Evolutionary conservation across 257 asterid genomes (phyloP).

Genomic region (Galeopsis tetrahit): DNA sequence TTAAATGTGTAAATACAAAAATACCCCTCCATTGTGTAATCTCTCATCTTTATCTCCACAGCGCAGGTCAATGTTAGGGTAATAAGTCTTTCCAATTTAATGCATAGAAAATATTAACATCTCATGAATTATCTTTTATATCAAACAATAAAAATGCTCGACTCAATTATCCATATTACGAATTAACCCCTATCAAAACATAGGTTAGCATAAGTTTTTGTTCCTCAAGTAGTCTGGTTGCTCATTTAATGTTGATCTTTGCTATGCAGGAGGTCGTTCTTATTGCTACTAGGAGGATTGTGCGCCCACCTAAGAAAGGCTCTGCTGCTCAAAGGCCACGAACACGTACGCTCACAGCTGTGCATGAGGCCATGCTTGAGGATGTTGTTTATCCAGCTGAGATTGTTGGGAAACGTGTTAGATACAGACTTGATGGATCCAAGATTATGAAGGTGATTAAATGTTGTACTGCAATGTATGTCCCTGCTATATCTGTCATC

Average conservation of each 20-base stretch:
- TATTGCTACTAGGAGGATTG: constrained; percentile 75
- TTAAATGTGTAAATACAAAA: no score
- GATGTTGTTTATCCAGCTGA: constrained; percentile 88
- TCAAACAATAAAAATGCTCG: no score
- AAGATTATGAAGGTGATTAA: constrained; percentile 77
- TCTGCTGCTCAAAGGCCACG: constrained; percentile 89
- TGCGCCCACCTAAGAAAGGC: constrained; percentile 92
- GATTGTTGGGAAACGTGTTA: constrained; percentile 73
- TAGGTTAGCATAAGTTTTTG: background rate
- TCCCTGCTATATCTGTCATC: background rate
- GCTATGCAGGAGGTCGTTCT: constrained; percentile 69
- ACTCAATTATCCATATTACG: no score
- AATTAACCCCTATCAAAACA: no score
- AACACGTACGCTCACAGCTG: constrained; percentile 83
- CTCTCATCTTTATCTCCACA: no score
- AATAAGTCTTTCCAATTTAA: no score
- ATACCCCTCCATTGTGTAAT: no score
- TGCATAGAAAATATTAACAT: no score
- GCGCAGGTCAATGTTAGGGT: no score
- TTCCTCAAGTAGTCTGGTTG: background rate
- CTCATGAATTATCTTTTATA: no score
- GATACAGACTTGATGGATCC: constrained; percentile 81
- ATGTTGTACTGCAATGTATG: background rate
- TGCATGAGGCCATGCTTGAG: constrained; percentile 88
- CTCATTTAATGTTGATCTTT: background rate